Conservation (phyloP, 768 basidiomycete species). For the Hirschioporus abietinus region DNA sequence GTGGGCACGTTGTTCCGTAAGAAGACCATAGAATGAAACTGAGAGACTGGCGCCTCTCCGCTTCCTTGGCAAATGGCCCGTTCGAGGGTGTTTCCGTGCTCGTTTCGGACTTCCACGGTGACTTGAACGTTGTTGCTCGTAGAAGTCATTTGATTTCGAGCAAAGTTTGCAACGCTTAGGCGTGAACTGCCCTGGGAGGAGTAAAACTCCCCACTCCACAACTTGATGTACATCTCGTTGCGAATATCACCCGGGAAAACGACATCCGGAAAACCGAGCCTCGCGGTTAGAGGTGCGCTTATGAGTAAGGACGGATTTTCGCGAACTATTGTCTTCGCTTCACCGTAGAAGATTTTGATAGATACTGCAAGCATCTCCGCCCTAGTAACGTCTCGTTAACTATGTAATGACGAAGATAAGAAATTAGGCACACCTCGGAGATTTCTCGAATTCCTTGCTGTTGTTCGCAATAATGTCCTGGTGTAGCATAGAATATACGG, state of each 20-base stretch:
- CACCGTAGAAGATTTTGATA: slow-evolving; percentile 84
- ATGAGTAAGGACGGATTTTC: slow-evolving; percentile 84
- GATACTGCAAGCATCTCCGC: slow-evolving; percentile 86
- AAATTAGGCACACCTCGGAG: slow-evolving; percentile 51
- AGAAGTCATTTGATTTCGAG: slow-evolving; percentile 50
- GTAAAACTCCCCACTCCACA: slow-evolving; percentile 90
- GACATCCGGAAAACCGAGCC: slow-evolving; percentile 93
- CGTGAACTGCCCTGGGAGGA: slow-evolving; percentile 47
- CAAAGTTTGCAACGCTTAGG: slow-evolving; percentile 51
- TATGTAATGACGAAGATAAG: neutral
- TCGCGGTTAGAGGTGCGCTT: slow-evolving; percentile 74
- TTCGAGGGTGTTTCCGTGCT: slow-evolving; percentile 63
- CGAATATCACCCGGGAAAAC: slow-evolving; percentile 90
- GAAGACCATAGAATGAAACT: slow-evolving; percentile 90
- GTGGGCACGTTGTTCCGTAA: slow-evolving; percentile 84
- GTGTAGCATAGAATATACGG: slow-evolving; percentile 87
- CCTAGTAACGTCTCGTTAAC: slow-evolving; percentile 32
- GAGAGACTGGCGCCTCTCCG: slow-evolving; percentile 74
- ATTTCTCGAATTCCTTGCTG: slow-evolving; percentile 76
- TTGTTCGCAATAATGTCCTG: slow-evolving; percentile 88
- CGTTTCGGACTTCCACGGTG: slow-evolving; percentile 78
- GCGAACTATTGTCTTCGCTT: slow-evolving; percentile 61
- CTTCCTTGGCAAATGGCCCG: slow-evolving; percentile 76
- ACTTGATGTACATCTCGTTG: slow-evolving; percentile 93
- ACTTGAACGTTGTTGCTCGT: slow-evolving; percentile 77